These are phyloP conservation scores for Phaffia australis DNA, from an alignment of 768 basidiomycete species.

Conservation along the genomic window DNA sequence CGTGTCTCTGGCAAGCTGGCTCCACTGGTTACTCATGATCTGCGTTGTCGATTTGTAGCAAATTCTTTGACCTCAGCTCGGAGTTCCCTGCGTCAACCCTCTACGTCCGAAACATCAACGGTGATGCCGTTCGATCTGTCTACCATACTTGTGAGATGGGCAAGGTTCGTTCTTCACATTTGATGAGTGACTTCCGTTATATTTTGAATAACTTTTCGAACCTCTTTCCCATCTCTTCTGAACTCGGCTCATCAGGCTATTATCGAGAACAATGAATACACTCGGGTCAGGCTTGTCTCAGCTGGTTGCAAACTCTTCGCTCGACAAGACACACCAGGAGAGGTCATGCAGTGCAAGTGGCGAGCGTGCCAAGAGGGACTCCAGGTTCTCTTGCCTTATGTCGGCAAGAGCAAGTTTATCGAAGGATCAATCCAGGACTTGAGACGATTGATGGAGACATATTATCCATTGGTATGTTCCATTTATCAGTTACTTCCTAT, in stretches of 20 bases:
- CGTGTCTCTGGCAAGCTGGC: neutral
- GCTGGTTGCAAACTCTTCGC: constrained; percentile 90
- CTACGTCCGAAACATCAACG: constrained; percentile 69
- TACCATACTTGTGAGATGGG: constrained; percentile 81
- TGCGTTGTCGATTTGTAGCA: constrained; percentile 42
- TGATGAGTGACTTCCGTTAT: neutral
- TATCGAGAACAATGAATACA: constrained; percentile 68
- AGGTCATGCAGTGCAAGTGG: constrained; percentile 40
- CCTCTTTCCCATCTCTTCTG: neutral
- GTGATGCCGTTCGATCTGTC: constrained; percentile 52
- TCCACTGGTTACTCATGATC: constrained; percentile 1
- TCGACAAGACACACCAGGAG: constrained; percentile 61
- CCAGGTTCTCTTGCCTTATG: constrained; percentile 68
- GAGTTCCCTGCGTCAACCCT: constrained; percentile 65
- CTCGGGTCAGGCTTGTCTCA: constrained; percentile 70
- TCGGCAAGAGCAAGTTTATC: constrained; percentile 56
- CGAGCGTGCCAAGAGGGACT: constrained; percentile 70
- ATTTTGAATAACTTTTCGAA: neutral
- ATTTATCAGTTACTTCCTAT: neutral
- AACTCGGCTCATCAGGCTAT: constrained; percentile 41
- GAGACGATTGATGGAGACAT: constrained; percentile 57
- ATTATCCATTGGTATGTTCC: constrained; percentile 54
- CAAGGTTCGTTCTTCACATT: constrained; percentile 41
- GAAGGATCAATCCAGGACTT: constrained; percentile 50
- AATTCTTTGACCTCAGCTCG: constrained; percentile 57